Evolutionary conservation across 1,284 basidiomycete genomes (phyloP).

Genomic region (Meripilus lineatus): DNA sequence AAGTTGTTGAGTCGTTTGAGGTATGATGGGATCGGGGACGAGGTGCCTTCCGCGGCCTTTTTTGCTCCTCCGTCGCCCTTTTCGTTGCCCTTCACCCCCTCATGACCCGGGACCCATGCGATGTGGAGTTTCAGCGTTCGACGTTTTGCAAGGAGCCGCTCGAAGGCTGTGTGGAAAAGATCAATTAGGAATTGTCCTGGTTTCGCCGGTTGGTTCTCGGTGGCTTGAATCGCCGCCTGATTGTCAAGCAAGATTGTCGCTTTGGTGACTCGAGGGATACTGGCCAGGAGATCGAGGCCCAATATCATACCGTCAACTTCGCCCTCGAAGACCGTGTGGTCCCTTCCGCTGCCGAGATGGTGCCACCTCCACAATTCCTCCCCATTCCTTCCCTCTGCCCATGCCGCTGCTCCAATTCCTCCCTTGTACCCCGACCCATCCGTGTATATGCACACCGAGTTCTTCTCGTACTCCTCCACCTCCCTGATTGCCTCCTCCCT

Average conservation of each 20-base stretch:
- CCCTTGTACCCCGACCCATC: constrained; percentile 19
- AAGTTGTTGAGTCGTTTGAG: constrained; percentile 2
- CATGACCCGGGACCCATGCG: constrained; percentile 16
- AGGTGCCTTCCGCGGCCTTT: constrained; percentile 12
- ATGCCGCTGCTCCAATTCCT: constrained; percentile 21
- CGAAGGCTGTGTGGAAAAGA: background rate
- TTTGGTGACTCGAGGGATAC: background rate
- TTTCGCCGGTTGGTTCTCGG: background rate
- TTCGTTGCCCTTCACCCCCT: constrained; percentile 15
- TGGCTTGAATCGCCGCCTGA: constrained; percentile 7
- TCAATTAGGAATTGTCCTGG: constrained; percentile 3
- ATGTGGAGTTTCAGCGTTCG: background rate
- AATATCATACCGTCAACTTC: constrained; percentile 21
- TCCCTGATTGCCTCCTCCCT: constrained; percentile 2
- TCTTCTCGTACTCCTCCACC: background rate
- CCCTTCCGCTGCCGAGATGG: constrained; percentile 18
- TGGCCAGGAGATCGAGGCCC: constrained; percentile 10
- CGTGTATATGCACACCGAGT: constrained; percentile 9
- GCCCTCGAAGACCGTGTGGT: constrained; percentile 29
- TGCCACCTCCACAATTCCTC: constrained; percentile 8
- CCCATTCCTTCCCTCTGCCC: constrained; percentile 4
- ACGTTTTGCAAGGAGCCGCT: background rate
- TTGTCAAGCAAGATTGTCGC: constrained; percentile 10
- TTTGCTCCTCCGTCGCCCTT: constrained; percentile 15
- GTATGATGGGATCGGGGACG: constrained; percentile 2